These are phyloP conservation scores for Blastomyces percursus DNA, from an alignment of 2,329 filamentous ascomycete species.

Conservation along the genomic window DNA sequence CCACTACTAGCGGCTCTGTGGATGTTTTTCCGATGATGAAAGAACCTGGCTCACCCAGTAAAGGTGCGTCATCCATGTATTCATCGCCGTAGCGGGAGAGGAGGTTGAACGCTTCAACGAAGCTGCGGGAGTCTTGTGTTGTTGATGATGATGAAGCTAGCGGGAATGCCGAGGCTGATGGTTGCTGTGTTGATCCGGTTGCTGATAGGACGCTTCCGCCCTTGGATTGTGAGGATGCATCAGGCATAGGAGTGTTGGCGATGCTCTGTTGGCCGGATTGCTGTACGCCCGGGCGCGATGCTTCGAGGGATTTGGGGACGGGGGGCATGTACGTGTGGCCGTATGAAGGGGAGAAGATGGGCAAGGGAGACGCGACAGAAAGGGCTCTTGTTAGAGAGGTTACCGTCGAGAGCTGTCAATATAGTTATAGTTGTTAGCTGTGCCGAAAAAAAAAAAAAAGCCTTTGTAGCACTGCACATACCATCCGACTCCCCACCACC, in stretches of 20 bases:
- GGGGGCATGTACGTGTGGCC: conserved; percentile 50
- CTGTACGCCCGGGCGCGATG: conserved; percentile 23
- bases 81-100: conserved; percentile 47
- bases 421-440: not conserved
- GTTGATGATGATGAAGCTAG: conserved; percentile 6
- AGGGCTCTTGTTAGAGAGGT: conserved; percentile 47
- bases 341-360: conserved; percentile 47
- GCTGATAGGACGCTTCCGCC: conserved; percentile 18
- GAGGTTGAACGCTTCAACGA: conserved; percentile 41
- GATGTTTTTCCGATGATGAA: conserved; percentile 43
- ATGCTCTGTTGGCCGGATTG: conserved; percentile 36
- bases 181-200: conserved; percentile 1
- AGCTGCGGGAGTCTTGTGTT: conserved; percentile 30
- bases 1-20: conserved; percentile 8
- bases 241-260: conserved; percentile 38
- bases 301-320: conserved; percentile 31
- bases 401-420: conserved; percentile 42
- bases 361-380: conserved; percentile 42
- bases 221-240: conserved; percentile 21
- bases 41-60: conserved; percentile 52
- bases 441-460: not conserved
- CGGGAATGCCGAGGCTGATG: conserved; percentile 5
- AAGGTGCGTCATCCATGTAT: conserved; percentile 53
- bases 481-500: conserved; percentile 45
- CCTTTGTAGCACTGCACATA: conserved; percentile 24